A percentile compares a stretch with the other conserved stretches of the same genome.
Evolutionary conservation across 2,329 filamentous ascomycete species (phyloP).

Genomic region (Neophaeococcomyces mojaviensis): DNA sequence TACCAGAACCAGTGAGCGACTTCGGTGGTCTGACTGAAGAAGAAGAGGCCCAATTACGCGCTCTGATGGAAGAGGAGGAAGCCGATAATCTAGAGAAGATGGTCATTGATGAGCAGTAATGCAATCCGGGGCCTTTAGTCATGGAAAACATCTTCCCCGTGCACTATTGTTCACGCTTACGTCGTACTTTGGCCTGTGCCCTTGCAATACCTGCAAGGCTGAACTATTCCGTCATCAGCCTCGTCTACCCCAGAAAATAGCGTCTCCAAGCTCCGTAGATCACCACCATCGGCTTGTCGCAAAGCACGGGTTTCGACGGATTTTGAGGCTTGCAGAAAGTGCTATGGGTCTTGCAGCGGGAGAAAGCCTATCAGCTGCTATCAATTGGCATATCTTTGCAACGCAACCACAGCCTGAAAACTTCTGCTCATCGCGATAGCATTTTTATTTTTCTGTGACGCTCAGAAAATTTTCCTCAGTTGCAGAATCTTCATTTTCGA

Average conservation of each 20-base stretch:
- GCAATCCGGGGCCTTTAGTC: background rate
- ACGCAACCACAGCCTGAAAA: slow-evolving; percentile 2
- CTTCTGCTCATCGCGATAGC: background rate
- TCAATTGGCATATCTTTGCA: background rate
- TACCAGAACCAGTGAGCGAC: slow-evolving; percentile 38
- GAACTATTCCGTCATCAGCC: background rate
- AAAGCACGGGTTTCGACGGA: background rate
- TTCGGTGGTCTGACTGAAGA: slow-evolving; percentile 63
- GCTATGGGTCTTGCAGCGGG: background rate
- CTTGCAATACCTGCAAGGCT: background rate
- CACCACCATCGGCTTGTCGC: background rate
- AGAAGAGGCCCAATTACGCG: slow-evolving; percentile 86
- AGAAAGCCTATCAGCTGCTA: slow-evolving; percentile 5
- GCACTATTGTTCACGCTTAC: background rate
- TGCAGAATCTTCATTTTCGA: background rate
- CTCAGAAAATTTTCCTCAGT: slow-evolving; percentile 2
- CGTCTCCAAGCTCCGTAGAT: background rate
- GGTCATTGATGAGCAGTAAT: slow-evolving; percentile 18
- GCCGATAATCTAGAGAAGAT: slow-evolving; percentile 19
- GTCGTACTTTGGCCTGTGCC: background rate
- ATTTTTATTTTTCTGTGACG: background rate
- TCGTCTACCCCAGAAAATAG: background rate
- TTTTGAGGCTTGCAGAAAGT: background rate
- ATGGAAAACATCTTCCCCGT: background rate
- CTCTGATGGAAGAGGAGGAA: slow-evolving; percentile 74